Evolutionary conservation across 148 eudicot genomes (phyloP), one percentile per base, ranked within the genome.

Genomic region (Dianthus caryophyllus): DNA sequence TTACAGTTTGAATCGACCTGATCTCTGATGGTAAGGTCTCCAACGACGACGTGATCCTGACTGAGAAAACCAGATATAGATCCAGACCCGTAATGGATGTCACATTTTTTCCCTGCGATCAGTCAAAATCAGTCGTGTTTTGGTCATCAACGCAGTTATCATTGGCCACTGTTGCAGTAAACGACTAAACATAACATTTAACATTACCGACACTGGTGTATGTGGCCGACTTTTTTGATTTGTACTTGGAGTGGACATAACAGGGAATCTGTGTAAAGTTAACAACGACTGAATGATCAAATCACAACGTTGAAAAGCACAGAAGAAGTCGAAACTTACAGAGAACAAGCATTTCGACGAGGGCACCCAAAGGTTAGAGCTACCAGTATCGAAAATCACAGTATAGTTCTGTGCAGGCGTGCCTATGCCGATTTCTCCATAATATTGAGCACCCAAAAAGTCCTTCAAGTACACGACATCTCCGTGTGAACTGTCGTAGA

Each of bases 321-420:
- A 18, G 44, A 38, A 18, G 44, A 38, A 39, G 6, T 51, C 47
- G 54, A 7, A 53, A 85, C 93, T 85, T 79, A 92, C 97, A 55
- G 96, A 92, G 73, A 88, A 85, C 72, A 79, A 66, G 74, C 97
- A 92, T 75, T 85, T 87, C n/a, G 93, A 76, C 0, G 97, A 92
- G 20, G 96, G 97, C 56, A 92, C 87, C 97, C 97, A 92, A 65
- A 92, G 91, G 55, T 89, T 87, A 31, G 97, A 92, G 79, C 93
- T 92, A 68, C 96, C 91, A 26, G 96, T 92, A 60, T 92, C 97
- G 72, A 92, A 92, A 67, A 92, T 82, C 54, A 92, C 96, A 25
- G 85, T 76, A 70, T 88, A 92, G 6, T 73, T 87, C 75, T 92
- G 97, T 16, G 96, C 87, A 36, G 97, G 97, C 8, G 96, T 63